Base-by-base conservation (phyloP, 208 protist species). In the Trypanosomatidae sp. region DNA sequence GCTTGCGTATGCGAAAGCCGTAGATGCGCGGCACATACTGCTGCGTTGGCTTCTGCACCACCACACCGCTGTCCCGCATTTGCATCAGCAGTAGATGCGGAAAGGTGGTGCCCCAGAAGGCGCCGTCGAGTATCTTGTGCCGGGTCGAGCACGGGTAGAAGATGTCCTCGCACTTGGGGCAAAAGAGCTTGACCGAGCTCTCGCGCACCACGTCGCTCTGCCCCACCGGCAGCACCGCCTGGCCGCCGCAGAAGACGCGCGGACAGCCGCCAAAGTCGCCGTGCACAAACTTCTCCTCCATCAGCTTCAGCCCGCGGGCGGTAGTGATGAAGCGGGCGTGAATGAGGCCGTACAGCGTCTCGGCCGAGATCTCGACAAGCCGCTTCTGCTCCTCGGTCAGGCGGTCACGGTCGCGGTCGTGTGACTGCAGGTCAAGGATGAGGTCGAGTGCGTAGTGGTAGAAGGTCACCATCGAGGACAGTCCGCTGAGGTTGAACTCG, bases 301-400 rank as follows among this genome's bases (percentile, higher is more conserved):
- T 99, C 13, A 95, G 71, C 27, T 84, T 77, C 33, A 99, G 51
- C 7, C 97, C 97, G 10, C 93, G 71, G 16, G 66, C 74, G 13
- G 97, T 99, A 6, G 97, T 74, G 56, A 99, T 98, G 64, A 97
- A 99, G 46, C 97, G 82, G 3, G 97, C 95, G 66, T 99, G 97
- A 45, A 99, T 98, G 15, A 99, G 82, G 4, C 97, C 97, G 61
- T 99, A 99, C 4, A 99, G 82, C 23, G 95, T 94, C 70, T 98
- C 96, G 0, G 97, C 96, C 0, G 93, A 86, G 22, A 76, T 83
- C 58, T 98, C 92, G 13, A 98, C 78, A 2, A 95, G 65, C 16
- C 96, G 90, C 57, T 95, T 84, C 56, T 99, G 93, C 60, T 98
- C 89, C 48, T 97, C 94, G 2, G 88, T 96, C 18, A 98, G 64